Base-by-base conservation (phyloP, 1,139 yeast species). In the Geotrichum cucujoidarum region DNA sequence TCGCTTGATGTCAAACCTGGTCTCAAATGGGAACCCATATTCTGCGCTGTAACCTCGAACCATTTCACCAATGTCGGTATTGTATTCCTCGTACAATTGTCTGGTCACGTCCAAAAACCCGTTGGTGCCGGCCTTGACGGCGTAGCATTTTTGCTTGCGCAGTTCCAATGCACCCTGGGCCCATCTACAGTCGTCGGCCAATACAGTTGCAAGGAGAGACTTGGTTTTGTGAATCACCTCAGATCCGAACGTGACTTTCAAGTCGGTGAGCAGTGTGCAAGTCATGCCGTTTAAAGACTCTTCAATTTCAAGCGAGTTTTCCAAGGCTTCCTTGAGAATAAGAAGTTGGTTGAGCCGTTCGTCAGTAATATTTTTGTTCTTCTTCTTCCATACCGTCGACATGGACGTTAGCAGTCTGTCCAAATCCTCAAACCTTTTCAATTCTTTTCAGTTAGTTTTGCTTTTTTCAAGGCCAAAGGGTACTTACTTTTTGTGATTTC, bases 51-150 rank as follows among this genome's bases (percentile, higher is more conserved):
- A 57, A 4, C 42, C 34, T n/a, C 37, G 24, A 4, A 36, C 47
- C 45, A 42, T 41, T 20, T 39, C 53, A 2, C 66, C 45, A 6
- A 72, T 62, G 48, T 73, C 75, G 37, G 70, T 71, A 8, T 69
- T 58, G 5, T 67, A 57, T 5, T 60, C 63, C 45, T 69, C 66
- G 45, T 73, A 72, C 0, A 74, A 52, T 50, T 68, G 67, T 40
- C 78, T 62, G 1, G 76, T 70, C 0, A 73, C 68, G 57, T 73
- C 78, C 1, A 75, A 57, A 21, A 75, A 59, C 0, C 79, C 78
- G 58, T 75, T 75, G 2, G 62, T 57, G 0, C 77, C 77, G 27
- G 67, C 57, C 51, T 64, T 70, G 0, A 74, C 69, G 0, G 78
- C 77, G 57, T 71, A 71, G 35, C 72, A 65, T 52, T 66, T 66